Percentiles rank a stretch among this genome's conserved stretches.
Evolutionary conservation across 768 basidiomycete genomes (phyloP).

Genomic region (Tylopilus balloui): DNA sequence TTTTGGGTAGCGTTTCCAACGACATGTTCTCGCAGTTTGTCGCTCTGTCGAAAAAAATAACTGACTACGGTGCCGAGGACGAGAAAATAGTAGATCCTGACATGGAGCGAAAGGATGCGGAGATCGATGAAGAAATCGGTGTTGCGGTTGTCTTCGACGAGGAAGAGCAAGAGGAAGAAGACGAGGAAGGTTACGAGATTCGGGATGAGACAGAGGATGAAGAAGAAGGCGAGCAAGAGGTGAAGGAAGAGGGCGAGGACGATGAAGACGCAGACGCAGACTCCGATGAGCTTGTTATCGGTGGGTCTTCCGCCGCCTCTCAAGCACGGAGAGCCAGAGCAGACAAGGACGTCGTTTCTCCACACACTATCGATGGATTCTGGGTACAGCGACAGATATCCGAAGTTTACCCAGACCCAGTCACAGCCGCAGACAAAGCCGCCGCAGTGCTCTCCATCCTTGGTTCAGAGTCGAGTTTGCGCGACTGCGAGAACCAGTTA

Average conservation of each 20-base stretch:
- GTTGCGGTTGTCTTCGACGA: slow-evolving; percentile 98
- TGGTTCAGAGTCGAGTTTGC: slow-evolving; percentile 78
- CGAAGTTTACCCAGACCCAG: slow-evolving; percentile 88
- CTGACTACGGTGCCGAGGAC: slow-evolving; percentile 90
- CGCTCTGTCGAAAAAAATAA: slow-evolving; percentile 87
- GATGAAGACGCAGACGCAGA: slow-evolving; percentile 47
- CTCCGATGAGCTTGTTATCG: slow-evolving; percentile 75
- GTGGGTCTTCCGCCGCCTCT: slow-evolving; percentile 53
- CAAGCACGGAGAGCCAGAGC: slow-evolving; percentile 45
- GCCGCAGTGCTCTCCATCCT: slow-evolving; percentile 78
- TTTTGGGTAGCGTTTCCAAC: slow-evolving; percentile 58
- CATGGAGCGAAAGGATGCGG: slow-evolving; percentile 74
- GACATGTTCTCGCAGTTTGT: slow-evolving; percentile 83
- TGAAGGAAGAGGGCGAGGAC: slow-evolving; percentile 39
- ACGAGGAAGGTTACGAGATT: slow-evolving; percentile 85
- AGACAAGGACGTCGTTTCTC: slow-evolving; percentile 79
- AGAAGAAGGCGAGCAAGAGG: slow-evolving; percentile 44
- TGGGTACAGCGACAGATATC: slow-evolving; percentile 97
- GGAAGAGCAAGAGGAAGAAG: slow-evolving; percentile 92
- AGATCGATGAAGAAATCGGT: slow-evolving; percentile 94
- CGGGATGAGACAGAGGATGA: slow-evolving; percentile 76
- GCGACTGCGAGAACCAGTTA: slow-evolving; percentile 92
- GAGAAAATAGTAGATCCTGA: slow-evolving; percentile 76
- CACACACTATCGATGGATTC: slow-evolving; percentile 92
- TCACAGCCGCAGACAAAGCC: slow-evolving; percentile 91